phyloP scores from a whole-genome alignment of 108 stramenopile species.

The Cyclotella atomus region DNA sequence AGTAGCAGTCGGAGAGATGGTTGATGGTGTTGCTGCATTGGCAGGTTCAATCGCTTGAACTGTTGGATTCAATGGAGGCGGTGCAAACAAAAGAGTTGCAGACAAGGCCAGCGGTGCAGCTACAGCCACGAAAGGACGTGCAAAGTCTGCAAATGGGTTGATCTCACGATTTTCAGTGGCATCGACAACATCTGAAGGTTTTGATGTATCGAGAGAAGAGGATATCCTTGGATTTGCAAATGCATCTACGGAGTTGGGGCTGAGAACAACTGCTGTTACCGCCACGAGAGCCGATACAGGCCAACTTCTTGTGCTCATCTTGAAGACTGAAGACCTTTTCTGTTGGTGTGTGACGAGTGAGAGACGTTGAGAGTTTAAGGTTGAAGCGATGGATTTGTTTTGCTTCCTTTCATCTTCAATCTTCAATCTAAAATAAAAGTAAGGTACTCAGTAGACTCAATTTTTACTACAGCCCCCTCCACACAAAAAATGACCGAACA shows the following conservation, averaged over 20 bases:
- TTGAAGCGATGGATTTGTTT: too few species aligned
- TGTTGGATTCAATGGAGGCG: constrained; percentile 11
- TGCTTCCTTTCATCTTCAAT: too few species aligned
- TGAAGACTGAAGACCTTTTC: too few species aligned
- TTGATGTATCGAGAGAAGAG: background rate
- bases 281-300: too few species aligned
- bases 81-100: constrained; percentile 32
- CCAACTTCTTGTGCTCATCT: too few species aligned
- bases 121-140: constrained; percentile 16
- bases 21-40: background rate
- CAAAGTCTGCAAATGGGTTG: background rate
- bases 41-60: constrained; percentile 8
- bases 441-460: too few species aligned
- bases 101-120: constrained; percentile 22
- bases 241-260: background rate
- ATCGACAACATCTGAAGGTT: background rate
- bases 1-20: constrained; percentile 15
- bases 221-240: background rate
- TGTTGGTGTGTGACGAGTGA: too few species aligned
- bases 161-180: background rate
- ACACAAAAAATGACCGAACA: too few species aligned
- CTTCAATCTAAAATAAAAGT: too few species aligned
- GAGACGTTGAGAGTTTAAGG: too few species aligned
- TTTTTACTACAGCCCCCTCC: too few species aligned
- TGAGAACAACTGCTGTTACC: too few species aligned